These are phyloP conservation scores for Nicotiana noctiflora DNA, from an alignment of 257 asterid species.

Conservation along the genomic window DNA sequence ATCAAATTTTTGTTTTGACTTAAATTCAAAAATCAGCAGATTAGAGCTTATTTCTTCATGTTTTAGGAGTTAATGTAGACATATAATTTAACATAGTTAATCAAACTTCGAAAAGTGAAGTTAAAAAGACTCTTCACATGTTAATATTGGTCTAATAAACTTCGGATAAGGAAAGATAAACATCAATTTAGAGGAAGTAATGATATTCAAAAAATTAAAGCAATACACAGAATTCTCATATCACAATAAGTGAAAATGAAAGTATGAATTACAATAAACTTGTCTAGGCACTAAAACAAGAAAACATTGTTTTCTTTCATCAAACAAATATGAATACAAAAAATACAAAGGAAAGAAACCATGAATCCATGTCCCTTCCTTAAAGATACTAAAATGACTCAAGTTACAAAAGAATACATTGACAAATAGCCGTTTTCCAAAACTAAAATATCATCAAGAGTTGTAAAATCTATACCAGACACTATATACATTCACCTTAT, in stretches of 20 bases:
- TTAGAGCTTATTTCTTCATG: no score
- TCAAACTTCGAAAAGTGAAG: no score
- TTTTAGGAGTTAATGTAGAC: no score
- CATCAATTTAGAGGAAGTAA: background rate
- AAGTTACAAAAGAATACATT: constrained; percentile 32
- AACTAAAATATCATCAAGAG: constrained; percentile 12
- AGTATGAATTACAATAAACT: background rate
- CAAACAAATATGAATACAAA: constrained; percentile 11
- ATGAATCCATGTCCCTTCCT: constrained; percentile 13
- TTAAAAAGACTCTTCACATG: no score
- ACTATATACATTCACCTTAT: constrained; percentile 36
- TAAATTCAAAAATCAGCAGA: no score
- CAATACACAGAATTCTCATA: background rate
- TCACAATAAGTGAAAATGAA: background rate
- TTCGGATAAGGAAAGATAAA: background rate
- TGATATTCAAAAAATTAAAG: background rate
- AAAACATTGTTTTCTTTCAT: constrained; percentile 5
- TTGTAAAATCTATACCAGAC: constrained; percentile 19
- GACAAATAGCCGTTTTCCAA: constrained; percentile 16
- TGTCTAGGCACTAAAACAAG: background rate
- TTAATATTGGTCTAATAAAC: background rate
- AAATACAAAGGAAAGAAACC: constrained; percentile 13
- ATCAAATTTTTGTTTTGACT: no score
- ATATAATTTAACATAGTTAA: no score
- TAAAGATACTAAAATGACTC: constrained; percentile 14